These are phyloP conservation scores for Moesziomyces sp. DNA, from an alignment of 1,284 basidiomycete species.

Conservation along the genomic window DNA sequence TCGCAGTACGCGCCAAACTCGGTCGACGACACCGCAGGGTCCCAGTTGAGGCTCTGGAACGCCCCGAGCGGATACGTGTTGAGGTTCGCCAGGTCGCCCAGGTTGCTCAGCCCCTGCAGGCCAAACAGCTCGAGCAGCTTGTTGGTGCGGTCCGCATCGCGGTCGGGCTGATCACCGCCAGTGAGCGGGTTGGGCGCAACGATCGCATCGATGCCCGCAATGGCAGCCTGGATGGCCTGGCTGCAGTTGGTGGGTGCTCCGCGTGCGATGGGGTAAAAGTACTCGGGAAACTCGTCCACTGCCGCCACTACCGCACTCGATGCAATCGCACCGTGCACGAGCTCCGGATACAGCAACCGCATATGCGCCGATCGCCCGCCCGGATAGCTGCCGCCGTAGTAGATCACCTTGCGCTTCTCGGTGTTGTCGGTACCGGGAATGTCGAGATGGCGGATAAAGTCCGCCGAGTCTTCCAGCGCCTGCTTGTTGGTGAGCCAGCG, in stretches of 20 bases:
- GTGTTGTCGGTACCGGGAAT: conserved; percentile 78
- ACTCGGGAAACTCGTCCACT: conserved; percentile 70
- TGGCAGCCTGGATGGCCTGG: conserved; percentile 74
- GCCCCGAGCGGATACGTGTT: conserved; percentile 56
- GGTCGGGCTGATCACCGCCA: conserved; percentile 44
- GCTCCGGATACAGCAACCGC: conserved; percentile 83
- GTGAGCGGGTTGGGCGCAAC: conserved; percentile 55
- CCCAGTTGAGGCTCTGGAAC: conserved; percentile 63
- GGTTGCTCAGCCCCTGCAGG: conserved; percentile 43
- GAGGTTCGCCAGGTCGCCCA: conserved; percentile 58
- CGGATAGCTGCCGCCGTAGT: conserved; percentile 86
- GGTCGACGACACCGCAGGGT: conserved; percentile 41
- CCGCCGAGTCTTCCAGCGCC: conserved; percentile 88
- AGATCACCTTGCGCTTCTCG: conserved; percentile 76
- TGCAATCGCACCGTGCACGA: conserved; percentile 90
- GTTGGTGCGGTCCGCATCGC: conserved; percentile 33
- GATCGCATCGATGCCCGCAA: conserved; percentile 58
- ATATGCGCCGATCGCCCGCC: conserved; percentile 94
- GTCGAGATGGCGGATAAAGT: conserved; percentile 85
- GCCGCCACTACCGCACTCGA: conserved; percentile 70
- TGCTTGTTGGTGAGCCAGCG: conserved; percentile 88
- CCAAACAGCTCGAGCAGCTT: conserved; percentile 53
- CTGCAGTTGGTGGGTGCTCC: conserved; percentile 81
- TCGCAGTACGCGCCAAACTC: conserved; percentile 50
- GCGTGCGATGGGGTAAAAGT: conserved; percentile 84